A percentile compares a stretch with the other conserved stretches of the same genome.
phyloP scores from a whole-genome alignment of 1,284 basidiomycete species.

The Malassezia psittaci region DNA sequence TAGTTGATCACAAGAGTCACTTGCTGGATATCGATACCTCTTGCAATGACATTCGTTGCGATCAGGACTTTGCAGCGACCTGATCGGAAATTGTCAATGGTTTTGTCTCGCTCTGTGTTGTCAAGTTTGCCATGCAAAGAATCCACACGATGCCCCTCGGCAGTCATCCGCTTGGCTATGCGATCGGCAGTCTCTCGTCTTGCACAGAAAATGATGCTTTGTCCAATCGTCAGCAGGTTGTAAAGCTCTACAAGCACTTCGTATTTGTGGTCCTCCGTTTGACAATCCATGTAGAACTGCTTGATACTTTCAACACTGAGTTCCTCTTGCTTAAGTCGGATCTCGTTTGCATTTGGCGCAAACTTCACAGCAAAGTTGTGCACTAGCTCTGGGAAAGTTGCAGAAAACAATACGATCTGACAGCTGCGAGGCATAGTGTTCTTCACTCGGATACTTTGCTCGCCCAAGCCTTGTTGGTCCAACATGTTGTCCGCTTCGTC shows the following conservation, averaged over 20 bases:
- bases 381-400: slow-evolving; percentile 91
- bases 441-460: slow-evolving; percentile 88
- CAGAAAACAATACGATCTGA: slow-evolving; percentile 93
- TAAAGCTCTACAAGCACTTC: slow-evolving; percentile 88
- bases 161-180: slow-evolving; percentile 78
- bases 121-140: slow-evolving; percentile 92
- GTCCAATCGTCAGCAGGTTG: slow-evolving; percentile 80
- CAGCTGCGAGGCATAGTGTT: slow-evolving; percentile 60
- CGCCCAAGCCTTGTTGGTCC: slow-evolving; percentile 87
- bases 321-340: slow-evolving; percentile 87
- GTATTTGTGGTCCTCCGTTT: slow-evolving; percentile 79
- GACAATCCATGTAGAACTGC: slow-evolving; percentile 88
- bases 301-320: slow-evolving; percentile 86
- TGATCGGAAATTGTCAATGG: slow-evolving; percentile 90
- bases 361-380: slow-evolving; percentile 80
- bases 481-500: slow-evolving; percentile 99
- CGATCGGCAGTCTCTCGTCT: slow-evolving; percentile 77
- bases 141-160: slow-evolving; percentile 89
- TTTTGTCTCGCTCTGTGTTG: slow-evolving; percentile 71
- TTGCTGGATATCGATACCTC: slow-evolving; percentile 96
- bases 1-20: slow-evolving; percentile 78
- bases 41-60: slow-evolving; percentile 95
- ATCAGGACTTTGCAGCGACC: slow-evolving; percentile 95
- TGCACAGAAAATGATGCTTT: slow-evolving; percentile 87
- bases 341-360: slow-evolving; percentile 89